Evolutionary conservation across 257 asterid genomes (phyloP).

Genomic region (Nicotiana attenuata): DNA sequence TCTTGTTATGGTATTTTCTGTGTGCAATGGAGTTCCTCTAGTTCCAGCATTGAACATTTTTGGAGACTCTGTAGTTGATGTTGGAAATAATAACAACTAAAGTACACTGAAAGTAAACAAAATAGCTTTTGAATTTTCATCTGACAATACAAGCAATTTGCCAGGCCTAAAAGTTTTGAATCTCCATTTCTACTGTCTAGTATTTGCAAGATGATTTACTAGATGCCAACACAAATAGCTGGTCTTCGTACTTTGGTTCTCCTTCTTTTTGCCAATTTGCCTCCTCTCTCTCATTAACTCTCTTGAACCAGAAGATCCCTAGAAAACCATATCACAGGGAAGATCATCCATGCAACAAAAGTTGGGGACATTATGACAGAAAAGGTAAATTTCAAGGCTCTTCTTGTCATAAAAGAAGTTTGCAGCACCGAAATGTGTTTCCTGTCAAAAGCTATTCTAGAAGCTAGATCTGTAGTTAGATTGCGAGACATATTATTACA

Average conservation of each 20-base stretch:
- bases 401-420: background rate
- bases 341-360: constrained; percentile 81
- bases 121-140: background rate
- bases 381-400: constrained; percentile 46
- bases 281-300: background rate
- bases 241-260: background rate
- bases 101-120: constrained; percentile 20
- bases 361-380: constrained; percentile 96
- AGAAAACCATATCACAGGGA: constrained; percentile 83
- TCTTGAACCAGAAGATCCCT: constrained; percentile 57
- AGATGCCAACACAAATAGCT: too few species aligned
- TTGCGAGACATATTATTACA: background rate
- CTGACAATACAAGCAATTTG: background rate
- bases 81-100: constrained; percentile 65
- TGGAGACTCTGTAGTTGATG: constrained; percentile 83
- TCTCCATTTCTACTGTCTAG: background rate
- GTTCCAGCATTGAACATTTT: constrained; percentile 71
- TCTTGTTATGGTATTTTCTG: constrained; percentile 14
- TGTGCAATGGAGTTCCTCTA: constrained; percentile 44
- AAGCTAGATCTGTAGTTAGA: too few species aligned
- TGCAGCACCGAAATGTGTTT: background rate
- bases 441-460: too few species aligned
- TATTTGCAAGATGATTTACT: too few species aligned
- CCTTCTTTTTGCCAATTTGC: background rate
- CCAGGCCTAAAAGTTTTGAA: background rate